Conservation (phyloP, 2,329 filamentous ascomycete species). For the Stagonosporopsis chrysanthemi region DNA sequence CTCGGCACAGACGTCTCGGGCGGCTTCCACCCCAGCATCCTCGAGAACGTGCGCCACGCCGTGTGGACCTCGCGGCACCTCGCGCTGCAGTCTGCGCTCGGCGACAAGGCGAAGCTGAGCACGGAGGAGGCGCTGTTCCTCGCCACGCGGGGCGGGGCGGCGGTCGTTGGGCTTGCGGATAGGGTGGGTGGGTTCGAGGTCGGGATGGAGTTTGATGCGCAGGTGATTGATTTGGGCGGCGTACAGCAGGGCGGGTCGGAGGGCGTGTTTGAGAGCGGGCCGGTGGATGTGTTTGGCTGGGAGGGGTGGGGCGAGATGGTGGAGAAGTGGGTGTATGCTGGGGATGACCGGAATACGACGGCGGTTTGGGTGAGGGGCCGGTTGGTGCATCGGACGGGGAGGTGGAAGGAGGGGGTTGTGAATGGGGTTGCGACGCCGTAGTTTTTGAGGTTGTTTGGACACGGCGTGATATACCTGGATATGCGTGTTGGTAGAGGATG, state of each 20-base stretch:
- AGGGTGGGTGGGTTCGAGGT: constrained; percentile 82
- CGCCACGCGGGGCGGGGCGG: constrained; percentile 85
- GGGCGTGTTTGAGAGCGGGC: constrained; percentile 61
- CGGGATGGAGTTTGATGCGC: constrained; percentile 90
- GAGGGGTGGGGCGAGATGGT: constrained; percentile 87
- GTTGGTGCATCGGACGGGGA: constrained; percentile 69
- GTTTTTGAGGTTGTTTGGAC: too few relatives aligned
- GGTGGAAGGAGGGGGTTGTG: constrained; percentile 12
- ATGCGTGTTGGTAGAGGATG: too few relatives aligned
- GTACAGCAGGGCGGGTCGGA: constrained; percentile 45
- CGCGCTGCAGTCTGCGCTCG: constrained; percentile 58
- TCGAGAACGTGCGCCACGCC: constrained; percentile 85
- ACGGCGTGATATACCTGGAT: too few relatives aligned
- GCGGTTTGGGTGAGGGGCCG: constrained; percentile 89
- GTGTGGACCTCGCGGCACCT: constrained; percentile 78
- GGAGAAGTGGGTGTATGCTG: constrained; percentile 93
- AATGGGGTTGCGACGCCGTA: constrained; percentile 11
- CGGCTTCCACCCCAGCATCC: constrained; percentile 81
- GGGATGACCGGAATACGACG: constrained; percentile 89
- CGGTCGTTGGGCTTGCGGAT: constrained; percentile 75
- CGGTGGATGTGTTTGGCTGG: constrained; percentile 89
- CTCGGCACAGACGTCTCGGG: constrained; percentile 92
- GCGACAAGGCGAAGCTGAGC: constrained; percentile 68
- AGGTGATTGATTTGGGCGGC: constrained; percentile 72
- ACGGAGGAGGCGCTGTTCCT: constrained; percentile 88